Conservation (phyloP, 129 eudicot genomes). For the Flaveria trinervia region DNA sequence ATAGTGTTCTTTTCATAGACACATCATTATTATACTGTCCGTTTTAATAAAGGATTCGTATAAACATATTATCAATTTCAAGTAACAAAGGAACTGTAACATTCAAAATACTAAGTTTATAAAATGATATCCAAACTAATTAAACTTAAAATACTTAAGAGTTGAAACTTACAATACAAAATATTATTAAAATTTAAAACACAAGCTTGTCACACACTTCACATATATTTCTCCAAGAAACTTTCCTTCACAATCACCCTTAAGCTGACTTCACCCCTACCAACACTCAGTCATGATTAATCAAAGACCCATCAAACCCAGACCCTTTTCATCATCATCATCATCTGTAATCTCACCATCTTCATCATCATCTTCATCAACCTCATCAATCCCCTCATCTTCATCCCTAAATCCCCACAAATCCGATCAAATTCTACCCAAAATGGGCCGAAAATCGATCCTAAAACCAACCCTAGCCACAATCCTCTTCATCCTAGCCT, state of each 20-base stretch:
- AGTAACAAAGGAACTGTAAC: too few relatives aligned
- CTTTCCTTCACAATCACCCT: background rate
- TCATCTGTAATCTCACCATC: conserved; percentile 4
- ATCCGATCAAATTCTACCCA: conserved; percentile 26
- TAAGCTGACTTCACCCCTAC: background rate
- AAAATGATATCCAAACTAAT: too few relatives aligned
- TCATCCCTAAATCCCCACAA: conserved; percentile 19
- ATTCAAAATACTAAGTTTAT: too few relatives aligned
- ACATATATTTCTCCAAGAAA: background rate
- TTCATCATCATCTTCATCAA: conserved; percentile 28
- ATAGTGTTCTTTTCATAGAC: too few relatives aligned
- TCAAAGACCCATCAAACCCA: conserved; percentile 29
- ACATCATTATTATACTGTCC: too few relatives aligned
- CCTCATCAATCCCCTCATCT: conserved; percentile 24
- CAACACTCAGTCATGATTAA: conserved; percentile 17
- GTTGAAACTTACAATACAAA: too few relatives aligned
- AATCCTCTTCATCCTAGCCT: conserved; percentile 41
- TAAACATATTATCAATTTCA: too few relatives aligned
- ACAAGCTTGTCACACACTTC: too few relatives aligned
- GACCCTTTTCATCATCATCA: conserved; percentile 13
- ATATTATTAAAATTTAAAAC: too few relatives aligned
- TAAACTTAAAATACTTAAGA: too few relatives aligned
- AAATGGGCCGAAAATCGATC: conserved; percentile 43
- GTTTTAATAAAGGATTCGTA: too few relatives aligned
- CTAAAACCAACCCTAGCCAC: conserved; percentile 56